Evolutionary conservation across 768 basidiomycete species (phyloP), one percentile per base, ranked within the genome.

Genomic region (Chalciporus sphaerocephalus): DNA sequence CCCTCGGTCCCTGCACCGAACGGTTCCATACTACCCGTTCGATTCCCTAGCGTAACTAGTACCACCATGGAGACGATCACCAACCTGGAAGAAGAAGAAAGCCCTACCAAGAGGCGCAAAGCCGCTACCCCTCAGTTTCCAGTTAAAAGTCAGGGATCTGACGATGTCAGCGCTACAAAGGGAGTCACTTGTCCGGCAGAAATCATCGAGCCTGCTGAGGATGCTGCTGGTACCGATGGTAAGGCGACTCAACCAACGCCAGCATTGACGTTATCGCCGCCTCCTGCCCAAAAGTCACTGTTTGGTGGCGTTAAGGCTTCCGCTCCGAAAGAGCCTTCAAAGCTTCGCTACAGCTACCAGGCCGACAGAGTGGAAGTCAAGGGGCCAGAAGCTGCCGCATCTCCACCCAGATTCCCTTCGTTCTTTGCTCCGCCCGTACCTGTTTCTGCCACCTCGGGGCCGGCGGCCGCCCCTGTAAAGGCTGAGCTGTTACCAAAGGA

Each of bases 291-390:
- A 7, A 65, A 64, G 38, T 39, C 53, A 21, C 23, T 51, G 18
- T 57, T 59, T 22, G 46, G 57, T 37, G 28, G 30, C n/a, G 32
- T 65, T 33, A 85, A 81, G 59, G 65, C 75, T 3, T 78, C 71
- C 21, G 74, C 75, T 8, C 87, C 87, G 1, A 86, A 81, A 58
- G 84, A 86, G 44, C 86, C 87, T 2, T 88, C 87, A 47, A 89
- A 88, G 58, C 71, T 90, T 46, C 78, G 87, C 21, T 84, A 74
- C 54, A 86, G 85, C 53, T 79, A 84, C 62, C 78, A 80, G 38
- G 74, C 78, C 3, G 84, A 83, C 43, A 65, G 64, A 48, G 71
- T 71, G 22, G 69, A 70, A 47, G 59, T 56, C 23, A 53, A 54
- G 43, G 40, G 47, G 25, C 33, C 37, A 23, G 61, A 61, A 8